Evolutionary conservation across 2,329 filamentous ascomycete genomes (phyloP), one percentile per base, ranked within the genome.

Genomic region (Lachnellula cervina): DNA sequence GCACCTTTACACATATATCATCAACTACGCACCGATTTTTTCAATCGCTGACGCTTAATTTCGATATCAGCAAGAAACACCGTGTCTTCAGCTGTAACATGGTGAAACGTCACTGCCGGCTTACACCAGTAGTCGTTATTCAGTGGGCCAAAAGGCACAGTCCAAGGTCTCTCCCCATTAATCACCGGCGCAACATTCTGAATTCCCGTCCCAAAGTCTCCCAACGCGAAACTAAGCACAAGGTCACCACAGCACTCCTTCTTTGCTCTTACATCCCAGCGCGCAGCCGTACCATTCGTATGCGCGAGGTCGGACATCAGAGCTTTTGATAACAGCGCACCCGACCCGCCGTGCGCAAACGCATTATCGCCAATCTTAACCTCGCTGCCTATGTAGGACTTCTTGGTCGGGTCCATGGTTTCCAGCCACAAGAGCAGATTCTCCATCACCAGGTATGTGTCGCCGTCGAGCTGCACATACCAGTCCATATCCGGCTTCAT

Each of bases 401-500:
- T 71, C 54, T 77, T 70, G 5, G 60, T 47, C n/a, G 57, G 57
- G 51, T 60, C 52, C 9, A 61, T 23, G 3, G 45, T 61, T 5
- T 35, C 34, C 7, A 62, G 13, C 58, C 58, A 64, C 4, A 3
- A 67, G 28, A 77, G 68, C 37, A 83, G 61, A 52, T 77, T 81
- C 6, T 76, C 70, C 76, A 78, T 80, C 38, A 80, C 69, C 7
- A 83, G 72, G 62, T 83, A 83, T 3, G 80, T 81, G 64, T 83
- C 80, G 51, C 79, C 79, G 52, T 83, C 80, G 58, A 83, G 73
- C 59, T 80, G 81, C 17, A 84, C 62, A 62, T 82, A 84, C 81
- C 81, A 84, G 59, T 82, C 77, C 58, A 77, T 76, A 55, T 74
- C 64, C 11, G 80, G 80, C 19, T 76, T 74, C 68, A 78, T 66